phyloP scores from a whole-genome alignment of 1,284 basidiomycete genomes.

The Boletus mariae region DNA sequence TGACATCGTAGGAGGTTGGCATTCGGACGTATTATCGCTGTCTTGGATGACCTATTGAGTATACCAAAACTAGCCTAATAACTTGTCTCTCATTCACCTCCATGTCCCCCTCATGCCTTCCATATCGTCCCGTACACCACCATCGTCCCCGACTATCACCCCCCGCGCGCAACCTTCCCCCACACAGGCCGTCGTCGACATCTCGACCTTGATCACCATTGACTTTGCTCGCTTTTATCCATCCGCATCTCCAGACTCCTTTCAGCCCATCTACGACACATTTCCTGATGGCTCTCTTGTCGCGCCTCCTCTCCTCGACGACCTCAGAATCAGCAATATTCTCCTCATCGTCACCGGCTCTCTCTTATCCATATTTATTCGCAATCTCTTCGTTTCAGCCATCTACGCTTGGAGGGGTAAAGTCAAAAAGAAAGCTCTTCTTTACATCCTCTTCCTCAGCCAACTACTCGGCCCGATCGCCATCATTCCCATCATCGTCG shows the following conservation, averaged over 20 bases:
- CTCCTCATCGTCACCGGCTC: too few relatives aligned
- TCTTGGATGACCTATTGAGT: not conserved
- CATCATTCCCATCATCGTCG: slow-evolving; percentile 42
- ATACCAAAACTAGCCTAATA: not conserved
- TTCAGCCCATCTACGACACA: slow-evolving; percentile 19
- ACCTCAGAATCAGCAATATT: not conserved
- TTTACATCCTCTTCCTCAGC: slow-evolving; percentile 51
- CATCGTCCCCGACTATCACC: too few relatives aligned
- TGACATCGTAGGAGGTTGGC: slow-evolving; percentile 66
- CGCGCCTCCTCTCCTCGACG: not conserved
- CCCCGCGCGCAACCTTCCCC: too few relatives aligned
- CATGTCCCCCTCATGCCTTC: too few relatives aligned
- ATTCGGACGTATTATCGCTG: not conserved
- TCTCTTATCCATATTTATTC: slow-evolving; percentile 28
- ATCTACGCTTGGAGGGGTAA: slow-evolving; percentile 47
- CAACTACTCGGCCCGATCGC: slow-evolving; percentile 35
- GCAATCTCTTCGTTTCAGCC: slow-evolving; percentile 44
- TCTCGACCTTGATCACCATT: not conserved
- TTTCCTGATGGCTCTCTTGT: not conserved
- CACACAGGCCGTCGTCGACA: not conserved
- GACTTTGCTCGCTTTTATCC: not conserved
- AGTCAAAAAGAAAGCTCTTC: slow-evolving; percentile 61
- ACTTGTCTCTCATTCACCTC: too few relatives aligned
- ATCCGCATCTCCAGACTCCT: too few relatives aligned
- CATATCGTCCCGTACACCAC: too few relatives aligned